A percentile compares a stretch with the other conserved stretches of the same genome.
phyloP scores from a whole-genome alignment of 805 yeast species.

The Kazachstania psychrophila region DNA sequence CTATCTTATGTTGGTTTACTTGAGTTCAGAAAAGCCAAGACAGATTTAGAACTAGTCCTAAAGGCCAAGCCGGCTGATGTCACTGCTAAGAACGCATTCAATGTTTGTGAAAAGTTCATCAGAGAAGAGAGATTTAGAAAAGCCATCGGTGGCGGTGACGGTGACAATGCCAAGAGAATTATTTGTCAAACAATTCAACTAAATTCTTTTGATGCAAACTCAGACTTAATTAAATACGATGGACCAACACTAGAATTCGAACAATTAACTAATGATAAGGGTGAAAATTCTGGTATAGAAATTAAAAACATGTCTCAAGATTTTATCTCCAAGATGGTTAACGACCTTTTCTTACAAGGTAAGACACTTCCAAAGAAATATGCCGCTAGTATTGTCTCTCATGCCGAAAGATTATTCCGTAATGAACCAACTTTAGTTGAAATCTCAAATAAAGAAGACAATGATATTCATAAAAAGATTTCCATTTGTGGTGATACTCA shows the following conservation, averaged over 20 bases:
- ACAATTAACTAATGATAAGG: constrained; percentile 23
- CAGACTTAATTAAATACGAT: constrained; percentile 23
- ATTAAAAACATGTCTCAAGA: constrained; percentile 38
- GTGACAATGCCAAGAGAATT: constrained; percentile 18
- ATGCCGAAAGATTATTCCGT: constrained; percentile 53
- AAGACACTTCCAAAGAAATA: constrained; percentile 70
- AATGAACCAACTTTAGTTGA: constrained; percentile 73
- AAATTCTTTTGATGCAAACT: constrained; percentile 25
- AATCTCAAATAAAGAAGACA: constrained; percentile 32
- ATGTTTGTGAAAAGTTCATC: constrained; percentile 54
- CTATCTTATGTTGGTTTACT: constrained; percentile 68
- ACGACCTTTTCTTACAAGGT: constrained; percentile 59
- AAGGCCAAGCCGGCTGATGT: constrained; percentile 57
- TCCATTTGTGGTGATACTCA: constrained; percentile 97
- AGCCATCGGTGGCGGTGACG: constrained; percentile 74
- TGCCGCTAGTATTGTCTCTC: constrained; percentile 71
- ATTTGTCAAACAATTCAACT: constrained; percentile 23
- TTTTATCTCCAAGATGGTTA: constrained; percentile 57
- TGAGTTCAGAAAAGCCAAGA: constrained; percentile 63
- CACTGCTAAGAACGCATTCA: constrained; percentile 52
- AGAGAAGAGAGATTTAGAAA: constrained; percentile 71
- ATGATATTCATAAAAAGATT: constrained; percentile 35
- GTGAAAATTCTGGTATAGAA: constrained; percentile 19
- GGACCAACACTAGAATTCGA: constrained; percentile 25
- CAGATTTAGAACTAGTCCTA: constrained; percentile 58